phyloP scores from a whole-genome alignment of 177 flowering plant genomes.

The Vitis hybrid region DNA sequence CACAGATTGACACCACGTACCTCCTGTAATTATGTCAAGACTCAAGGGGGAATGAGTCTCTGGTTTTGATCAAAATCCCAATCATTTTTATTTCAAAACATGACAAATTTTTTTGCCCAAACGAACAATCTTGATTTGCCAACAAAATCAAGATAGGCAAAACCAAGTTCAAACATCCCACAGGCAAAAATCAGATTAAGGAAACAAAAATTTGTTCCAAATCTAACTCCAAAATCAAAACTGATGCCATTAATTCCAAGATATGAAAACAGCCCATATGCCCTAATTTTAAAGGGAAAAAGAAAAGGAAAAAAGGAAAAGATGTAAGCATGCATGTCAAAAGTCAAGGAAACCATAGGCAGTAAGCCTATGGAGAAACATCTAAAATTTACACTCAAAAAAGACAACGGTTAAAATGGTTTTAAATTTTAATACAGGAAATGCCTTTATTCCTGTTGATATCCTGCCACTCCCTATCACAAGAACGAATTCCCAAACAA shows the following conservation, averaged over 20 bases:
- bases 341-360: not conserved
- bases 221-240: slow-evolving; percentile 25
- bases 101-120: no score
- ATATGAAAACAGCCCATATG: slow-evolving; percentile 11
- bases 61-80: no score
- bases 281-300: slow-evolving; percentile 7
- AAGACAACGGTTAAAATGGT: slow-evolving; percentile 7
- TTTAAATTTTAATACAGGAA: slow-evolving; percentile 16
- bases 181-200: not conserved
- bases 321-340: slow-evolving; percentile 12
- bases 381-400: slow-evolving; percentile 26
- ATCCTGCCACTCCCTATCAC: slow-evolving; percentile 4
- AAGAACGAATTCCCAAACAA: slow-evolving; percentile 7
- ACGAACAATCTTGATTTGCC: no score
- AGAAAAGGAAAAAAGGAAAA: not conserved
- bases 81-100: no score
- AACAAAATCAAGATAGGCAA: no score
- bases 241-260: slow-evolving; percentile 21
- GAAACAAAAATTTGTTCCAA: not conserved
- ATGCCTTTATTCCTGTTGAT: slow-evolving; percentile 12
- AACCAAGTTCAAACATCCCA: not conserved
- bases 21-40: no score
- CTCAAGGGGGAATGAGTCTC: no score
- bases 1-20: no score
- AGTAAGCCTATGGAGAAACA: slow-evolving; percentile 2